A percentile compares a stretch with the other conserved stretches of the same genome.
Evolutionary conservation across 805 yeast species (phyloP).

Genomic region (Vanderwaltozyma yarrowii): DNA sequence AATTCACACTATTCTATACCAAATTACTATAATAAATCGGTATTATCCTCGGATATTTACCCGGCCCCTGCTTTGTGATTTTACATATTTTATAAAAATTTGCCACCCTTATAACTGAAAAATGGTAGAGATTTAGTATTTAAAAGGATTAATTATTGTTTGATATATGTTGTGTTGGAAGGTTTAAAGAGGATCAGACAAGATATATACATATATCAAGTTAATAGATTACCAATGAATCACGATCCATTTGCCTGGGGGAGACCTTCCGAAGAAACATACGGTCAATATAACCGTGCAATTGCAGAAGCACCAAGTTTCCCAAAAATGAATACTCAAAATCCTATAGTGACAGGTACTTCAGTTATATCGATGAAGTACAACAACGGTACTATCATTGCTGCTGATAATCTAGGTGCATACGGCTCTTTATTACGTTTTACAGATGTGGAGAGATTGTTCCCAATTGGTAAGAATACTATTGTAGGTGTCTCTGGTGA

Average conservation of each 20-base stretch:
- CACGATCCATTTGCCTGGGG: constrained; percentile 97
- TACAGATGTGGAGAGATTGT: constrained; percentile 72
- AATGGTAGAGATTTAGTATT: neutral
- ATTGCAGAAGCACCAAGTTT: constrained; percentile 60
- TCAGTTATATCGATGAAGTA: constrained; percentile 89
- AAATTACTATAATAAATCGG: no score
- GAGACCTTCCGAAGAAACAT: constrained; percentile 73
- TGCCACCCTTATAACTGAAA: neutral
- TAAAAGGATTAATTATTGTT: neutral
- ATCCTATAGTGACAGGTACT: constrained; percentile 93
- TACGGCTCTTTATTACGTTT: constrained; percentile 90
- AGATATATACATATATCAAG: no score
- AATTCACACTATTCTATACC: no score
- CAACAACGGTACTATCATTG: constrained; percentile 81
- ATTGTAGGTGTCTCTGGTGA: constrained; percentile 94
- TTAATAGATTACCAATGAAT: constrained; percentile 44
- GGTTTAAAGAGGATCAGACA: no score
- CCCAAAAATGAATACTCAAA: constrained; percentile 82
- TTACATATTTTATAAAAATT: no score
- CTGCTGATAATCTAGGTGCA: constrained; percentile 90
- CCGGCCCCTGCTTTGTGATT: neutral
- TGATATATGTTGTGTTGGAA: no score
- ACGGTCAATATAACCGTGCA: constrained; percentile 67
- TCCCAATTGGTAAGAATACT: constrained; percentile 75
- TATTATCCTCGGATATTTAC: neutral